Evolutionary conservation across 1,284 basidiomycete genomes (phyloP), one percentile per base, ranked within the genome.

Genomic region (Trichosporon faecale): DNA sequence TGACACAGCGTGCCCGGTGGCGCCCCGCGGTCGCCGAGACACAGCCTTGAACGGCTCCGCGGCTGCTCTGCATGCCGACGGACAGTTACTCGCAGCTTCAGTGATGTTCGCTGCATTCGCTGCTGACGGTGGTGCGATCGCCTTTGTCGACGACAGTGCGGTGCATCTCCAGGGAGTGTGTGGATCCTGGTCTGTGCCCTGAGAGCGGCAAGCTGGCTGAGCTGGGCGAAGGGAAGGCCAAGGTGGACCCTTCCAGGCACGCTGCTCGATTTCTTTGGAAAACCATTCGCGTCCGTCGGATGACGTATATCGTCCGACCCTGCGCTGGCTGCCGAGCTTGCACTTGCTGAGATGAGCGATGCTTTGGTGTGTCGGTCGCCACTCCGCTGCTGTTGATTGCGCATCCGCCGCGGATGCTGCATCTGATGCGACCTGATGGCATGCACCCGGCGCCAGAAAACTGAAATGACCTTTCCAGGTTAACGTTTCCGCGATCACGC

Each of bases 241-340:
- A 29, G 55, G 57, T 61, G 57, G 57, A 21, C 57, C 14, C 12
- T 61, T 61, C 18, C 57, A 61, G 57, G 57, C 57, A 61, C 57
- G 57, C 16, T 7, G 14, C 2, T 2, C 11, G 57, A 18, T 61
- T 31, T 31, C 29, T 61, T 31, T 61, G 57, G 18, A 61, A 61
- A 61, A 61, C 29, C 57, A 61, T 33, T 61, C 57, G 57, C 27
- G 57, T 61, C 57, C 18, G 57, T n/a, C 0, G 27, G 57, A 61
- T 61, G 57, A 61, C 57, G 57, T 61, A 31, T 27, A 27, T 57
- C 23, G n/a, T 5, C 16, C 44, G 14, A 46, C 16, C 44, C 44
- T 3, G 3, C 44, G 33, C 33, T 9, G 33, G 33, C 33, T 33
- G 33, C 33, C 33, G 33, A 9, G n/a, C n/a, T n/a, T n/a, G n/a